Base-by-base conservation (phyloP, 2,329 filamentous ascomycete genomes). In the Claviceps sp. region DNA sequence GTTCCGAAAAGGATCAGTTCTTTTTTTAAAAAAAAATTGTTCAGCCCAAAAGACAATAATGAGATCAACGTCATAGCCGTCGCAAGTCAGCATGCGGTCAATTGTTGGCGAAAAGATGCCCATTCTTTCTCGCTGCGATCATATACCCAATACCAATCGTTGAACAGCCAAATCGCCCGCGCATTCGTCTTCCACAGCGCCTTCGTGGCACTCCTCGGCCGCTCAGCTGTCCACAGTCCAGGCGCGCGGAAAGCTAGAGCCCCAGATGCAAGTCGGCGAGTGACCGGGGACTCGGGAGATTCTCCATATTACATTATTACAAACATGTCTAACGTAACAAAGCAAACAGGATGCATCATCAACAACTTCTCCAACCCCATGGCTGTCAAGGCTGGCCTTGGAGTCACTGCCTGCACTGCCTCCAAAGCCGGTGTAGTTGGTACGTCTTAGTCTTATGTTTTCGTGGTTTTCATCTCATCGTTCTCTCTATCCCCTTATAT, bases 401-500 rank as follows among this genome's bases (percentile, higher is more conserved):
- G 89, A 6, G 82, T 84, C 13, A 78, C 84, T 4, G 78, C 82
- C 0, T 93, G 93, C 63, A 82, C 85, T 5, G 86, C 87, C 7
- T 84, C 83, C 43, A 95, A 95, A 64, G 87, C 89, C 5, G 89
- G 87, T 2, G 69, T 95, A 1, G 65, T 93, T 16, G 85, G 85
- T 76, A 68, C 58, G 72, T 64, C 47, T 26, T 6, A 26, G 24
- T 26, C 26, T 30, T 30, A 44, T 47, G 34, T 48, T 42, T 37
- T 24, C 47, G 26, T 51, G n/a, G 41, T 11, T 8, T 54, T 55
- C 38, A 50, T 53, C 26, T 30, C 52, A 17, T 54, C 52, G 49
- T 53, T 48, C 24, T 43, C 52, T 48, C 44, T 40, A 48, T 55
- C n/a, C n/a, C n/a, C n/a, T n/a, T n/a, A n/a, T n/a, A n/a, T 22